A percentile compares a stretch with the other conserved stretches of the same genome.
These are phyloP conservation scores for Xylariomycetidae sp. DNA, from an alignment of 2,329 filamentous ascomycete genomes.

Conservation along the genomic window DNA sequence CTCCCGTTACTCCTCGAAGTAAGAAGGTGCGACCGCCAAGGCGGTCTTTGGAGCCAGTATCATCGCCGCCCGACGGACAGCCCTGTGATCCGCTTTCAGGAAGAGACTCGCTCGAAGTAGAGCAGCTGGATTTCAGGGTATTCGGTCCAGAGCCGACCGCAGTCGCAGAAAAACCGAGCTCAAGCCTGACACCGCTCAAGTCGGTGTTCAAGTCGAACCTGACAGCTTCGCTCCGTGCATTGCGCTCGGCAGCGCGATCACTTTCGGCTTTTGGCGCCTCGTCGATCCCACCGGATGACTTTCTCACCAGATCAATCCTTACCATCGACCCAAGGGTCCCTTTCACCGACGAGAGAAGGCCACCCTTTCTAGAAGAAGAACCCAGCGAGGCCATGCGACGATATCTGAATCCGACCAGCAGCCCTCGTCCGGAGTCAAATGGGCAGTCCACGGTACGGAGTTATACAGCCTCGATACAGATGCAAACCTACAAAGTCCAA, in stretches of 20 bases:
- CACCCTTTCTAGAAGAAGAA: conserved; percentile 55
- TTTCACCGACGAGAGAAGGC: conserved; percentile 61
- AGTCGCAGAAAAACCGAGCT: conserved; percentile 25
- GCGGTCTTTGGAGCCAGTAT: conserved; percentile 49
- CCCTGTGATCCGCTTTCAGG: conserved; percentile 43
- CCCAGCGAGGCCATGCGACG: conserved; percentile 61
- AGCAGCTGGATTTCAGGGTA: conserved; percentile 43
- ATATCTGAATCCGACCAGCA: conserved; percentile 60
- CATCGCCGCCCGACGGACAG: conserved; percentile 45
- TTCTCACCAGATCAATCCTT: conserved; percentile 61
- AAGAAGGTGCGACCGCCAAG: conserved; percentile 36
- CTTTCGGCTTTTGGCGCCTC: conserved; percentile 58
- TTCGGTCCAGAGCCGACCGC: conserved; percentile 31
- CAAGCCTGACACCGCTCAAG: conserved; percentile 38
- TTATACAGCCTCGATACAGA: conserved; percentile 63
- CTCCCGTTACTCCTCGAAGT: conserved; percentile 39
- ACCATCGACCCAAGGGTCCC: conserved; percentile 61
- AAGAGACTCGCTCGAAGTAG: conserved; percentile 26
- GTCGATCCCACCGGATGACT: conserved; percentile 59
- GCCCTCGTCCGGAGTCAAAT: conserved; percentile 37
- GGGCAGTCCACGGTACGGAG: conserved; percentile 28
- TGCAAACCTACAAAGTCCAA: conserved; percentile 63
- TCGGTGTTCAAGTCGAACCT: conserved; percentile 64
- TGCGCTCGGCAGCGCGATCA: conserved; percentile 58
- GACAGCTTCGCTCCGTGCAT: conserved; percentile 58